Evolutionary conservation across 371 early-diverging fungal species (phyloP), one percentile per base, ranked within the genome.

Genomic region (Lichtheimia corymbifera): DNA sequence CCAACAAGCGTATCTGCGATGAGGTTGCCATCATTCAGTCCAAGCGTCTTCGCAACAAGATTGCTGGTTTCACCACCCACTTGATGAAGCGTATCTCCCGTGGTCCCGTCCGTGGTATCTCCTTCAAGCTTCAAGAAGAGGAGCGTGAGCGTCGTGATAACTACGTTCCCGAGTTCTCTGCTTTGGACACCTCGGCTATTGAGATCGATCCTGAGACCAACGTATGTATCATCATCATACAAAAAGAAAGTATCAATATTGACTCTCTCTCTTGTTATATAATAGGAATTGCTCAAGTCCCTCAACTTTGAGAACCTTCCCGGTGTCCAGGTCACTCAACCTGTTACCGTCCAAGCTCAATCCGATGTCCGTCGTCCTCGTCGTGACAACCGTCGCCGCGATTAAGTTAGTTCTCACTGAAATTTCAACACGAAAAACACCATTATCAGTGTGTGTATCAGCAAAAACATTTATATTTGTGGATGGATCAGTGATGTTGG

Each of bases 141-240:
- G 99, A 99, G 87, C 94, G 99, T 84, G 99, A 99, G 85, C 94
- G 97, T 79, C 99, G 98, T 88, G 99, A 99, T 82, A 96, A 98
- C 92, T 99, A 93, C 81, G 98, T 99, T 68, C 99, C 99, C 64
- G 97, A 98, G 69, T 90, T 95, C 76, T 98, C 99, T 74, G 98
- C 99, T 68, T 90, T 99, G 75, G 97, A 96, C 75, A 89, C 88
- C 64, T 91, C 93, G 59, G 83, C 87, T 66, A 91, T 99, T 68
- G 96, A 96, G 82, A 89, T 99, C 71, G 99, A 99, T 85, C 79
- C 86, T 56, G 96, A 97, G 70, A 99, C 99, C 66, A 73, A 85
- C 79, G 87, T 76, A 74, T 61, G 61, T 68, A 70, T 52, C 62
- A 58, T 49, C 53, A 28, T 41, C 25, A 57, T 56, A 54, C 24